Base-by-base conservation (phyloP, 805 yeast species). In the Candida arabinofermentans region DNA sequence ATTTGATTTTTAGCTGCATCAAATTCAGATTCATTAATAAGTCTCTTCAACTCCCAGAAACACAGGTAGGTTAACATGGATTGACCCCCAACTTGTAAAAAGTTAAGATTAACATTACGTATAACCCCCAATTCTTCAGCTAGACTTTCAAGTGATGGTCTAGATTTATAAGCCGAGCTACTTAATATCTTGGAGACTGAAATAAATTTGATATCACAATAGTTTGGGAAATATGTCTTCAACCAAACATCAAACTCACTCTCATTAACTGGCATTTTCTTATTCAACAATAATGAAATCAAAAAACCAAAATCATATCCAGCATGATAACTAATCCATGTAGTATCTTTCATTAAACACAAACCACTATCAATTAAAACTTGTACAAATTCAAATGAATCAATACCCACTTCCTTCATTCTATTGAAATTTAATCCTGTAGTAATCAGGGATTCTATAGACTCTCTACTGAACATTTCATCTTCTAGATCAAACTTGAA, bases 281-380 rank as follows among this genome's bases (percentile, higher is more conserved):
- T 75, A 62, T 87, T 86, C 53, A 83, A 78, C 58, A 91, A 70
- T 49, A 88, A 70, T 37, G 95, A 79, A 13, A 89, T 67, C 45
- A 93, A 69, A 61, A 90, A 90, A 2, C 98, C 99, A 59, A 90
- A 76, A 62, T 93, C 99, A 64, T 93, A 93, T 10, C 98, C 99
- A 7, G 78, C 82, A 61, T 93, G 97, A 66, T 84, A 93, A 46
- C 96, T 83, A 39, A 88, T 72, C 99, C 99, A 93, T 39, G 82
- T 79, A 35, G 87, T 77, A 27, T 75, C 66, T 23, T 73, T 71
- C 52, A 86, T 81, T 53, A 93, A 67, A 27, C 90, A 75, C 49
- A 93, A 69, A 0, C 99, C 99, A 36, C 95, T 84, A 44, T 86
- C 87, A 45, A 83, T 84, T 57, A 93, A 70, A 41, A 85, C 67